Percentiles rank a stretch among this genome's conserved stretches.
These are phyloP conservation scores for Rhynchospora pubera DNA, from an alignment of 176 grass and related monocot species.

Conservation along the genomic window DNA sequence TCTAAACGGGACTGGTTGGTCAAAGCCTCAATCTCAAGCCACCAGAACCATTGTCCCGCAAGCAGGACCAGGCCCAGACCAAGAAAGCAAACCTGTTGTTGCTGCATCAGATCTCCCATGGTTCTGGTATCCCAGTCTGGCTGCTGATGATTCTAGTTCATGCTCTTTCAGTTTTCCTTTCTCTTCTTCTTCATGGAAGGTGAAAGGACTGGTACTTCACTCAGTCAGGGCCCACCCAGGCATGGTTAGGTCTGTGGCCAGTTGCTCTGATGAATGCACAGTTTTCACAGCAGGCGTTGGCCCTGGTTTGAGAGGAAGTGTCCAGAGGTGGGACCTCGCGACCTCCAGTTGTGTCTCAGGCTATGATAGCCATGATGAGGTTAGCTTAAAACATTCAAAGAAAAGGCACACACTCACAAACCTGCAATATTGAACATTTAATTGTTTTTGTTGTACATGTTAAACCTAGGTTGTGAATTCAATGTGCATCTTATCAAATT, in stretches of 20 bases:
- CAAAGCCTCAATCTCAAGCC: conserved; percentile 53
- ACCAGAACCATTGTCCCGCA: conserved; percentile 35
- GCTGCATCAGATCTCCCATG: conserved; percentile 41
- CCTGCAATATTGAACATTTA: neutral
- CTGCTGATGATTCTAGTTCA: conserved; percentile 29
- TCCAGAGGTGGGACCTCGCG: conserved; percentile 86
- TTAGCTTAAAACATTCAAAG: conserved; percentile 28
- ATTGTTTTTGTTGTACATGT: neutral
- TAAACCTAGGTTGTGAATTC: conserved; percentile 72
- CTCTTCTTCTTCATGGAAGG: conserved; percentile 46
- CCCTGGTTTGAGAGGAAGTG: conserved; percentile 88
- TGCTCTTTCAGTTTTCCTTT: neutral
- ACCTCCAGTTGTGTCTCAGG: conserved; percentile 81
- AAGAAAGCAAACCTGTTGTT: conserved; percentile 12
- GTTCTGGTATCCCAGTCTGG: conserved; percentile 89
- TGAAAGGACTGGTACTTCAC: conserved; percentile 67
- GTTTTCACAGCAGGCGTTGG: conserved; percentile 89
- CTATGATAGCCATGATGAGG: conserved; percentile 97
- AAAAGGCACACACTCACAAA: neutral
- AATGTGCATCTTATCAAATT: conserved; percentile 58
- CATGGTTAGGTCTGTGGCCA: conserved; percentile 56
- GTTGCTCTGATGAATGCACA: conserved; percentile 72
- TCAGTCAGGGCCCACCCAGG: conserved; percentile 82
- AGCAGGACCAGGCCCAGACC: neutral
- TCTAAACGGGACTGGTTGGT: conserved; percentile 63